A percentile compares a stretch with the other conserved stretches of the same genome.
These are phyloP conservation scores for Cylindricascospora bacillispora DNA, from an alignment of 1,139 yeast species.

Conservation along the genomic window DNA sequence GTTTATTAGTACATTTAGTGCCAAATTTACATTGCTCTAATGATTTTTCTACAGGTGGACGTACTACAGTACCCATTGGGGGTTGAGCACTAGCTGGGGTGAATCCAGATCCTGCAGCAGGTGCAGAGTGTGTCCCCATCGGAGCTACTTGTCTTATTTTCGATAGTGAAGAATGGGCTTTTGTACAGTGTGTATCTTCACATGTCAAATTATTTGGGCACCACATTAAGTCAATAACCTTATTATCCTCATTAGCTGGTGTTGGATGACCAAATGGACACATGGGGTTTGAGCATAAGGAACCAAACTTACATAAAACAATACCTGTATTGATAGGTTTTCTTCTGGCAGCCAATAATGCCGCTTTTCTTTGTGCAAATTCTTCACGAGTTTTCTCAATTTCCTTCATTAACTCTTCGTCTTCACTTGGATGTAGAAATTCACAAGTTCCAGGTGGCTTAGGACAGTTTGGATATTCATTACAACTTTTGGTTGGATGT, in stretches of 20 bases:
- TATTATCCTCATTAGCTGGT: constrained; percentile 64
- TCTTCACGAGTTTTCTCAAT: constrained; percentile 47
- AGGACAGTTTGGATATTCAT: constrained; percentile 67
- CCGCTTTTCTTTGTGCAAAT: constrained; percentile 33
- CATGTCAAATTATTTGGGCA: constrained; percentile 62
- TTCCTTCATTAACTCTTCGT: constrained; percentile 55
- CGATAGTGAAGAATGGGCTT: constrained; percentile 67
- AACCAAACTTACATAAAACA: constrained; percentile 63
- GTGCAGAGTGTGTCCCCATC: constrained; percentile 9
- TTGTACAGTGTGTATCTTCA: constrained; percentile 44
- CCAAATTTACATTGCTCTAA: constrained; percentile 80
- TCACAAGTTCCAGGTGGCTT: constrained; percentile 75
- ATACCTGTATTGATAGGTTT: constrained; percentile 33
- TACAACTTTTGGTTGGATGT: constrained; percentile 71
- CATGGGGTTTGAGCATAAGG: constrained; percentile 56
- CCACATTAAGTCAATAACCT: constrained; percentile 60
- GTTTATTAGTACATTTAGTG: constrained; percentile 55
- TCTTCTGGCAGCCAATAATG: constrained; percentile 24
- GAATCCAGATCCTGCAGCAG: constrained; percentile 1
- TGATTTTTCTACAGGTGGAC: constrained; percentile 33
- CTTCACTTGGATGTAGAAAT: constrained; percentile 75
- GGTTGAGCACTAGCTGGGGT: constrained; percentile 4
- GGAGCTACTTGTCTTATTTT: constrained; percentile 27
- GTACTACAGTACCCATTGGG: too few relatives aligned
- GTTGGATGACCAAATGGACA: constrained; percentile 92